Conservation (phyloP, 371 early-diverging fungal genomes). For the Mortierella sp. region DNA sequence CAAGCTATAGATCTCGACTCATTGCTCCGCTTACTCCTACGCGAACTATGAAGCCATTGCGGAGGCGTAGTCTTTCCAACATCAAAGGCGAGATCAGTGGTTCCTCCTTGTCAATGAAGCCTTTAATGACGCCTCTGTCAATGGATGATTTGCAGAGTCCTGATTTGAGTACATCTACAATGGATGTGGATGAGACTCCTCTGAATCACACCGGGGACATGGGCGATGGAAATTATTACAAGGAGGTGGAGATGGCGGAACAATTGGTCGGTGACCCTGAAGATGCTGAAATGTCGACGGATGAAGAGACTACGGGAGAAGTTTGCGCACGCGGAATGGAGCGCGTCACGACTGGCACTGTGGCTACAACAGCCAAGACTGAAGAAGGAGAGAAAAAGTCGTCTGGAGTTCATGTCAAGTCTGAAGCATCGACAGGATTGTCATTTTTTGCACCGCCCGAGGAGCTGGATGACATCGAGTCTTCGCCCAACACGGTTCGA, state of each 20-base stretch:
- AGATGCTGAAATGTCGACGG: background rate
- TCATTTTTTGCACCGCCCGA: conserved; percentile 26
- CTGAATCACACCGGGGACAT: background rate
- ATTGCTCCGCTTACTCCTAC: conserved; percentile 20
- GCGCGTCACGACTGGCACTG: background rate
- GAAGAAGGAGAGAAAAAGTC: background rate
- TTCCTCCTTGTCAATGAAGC: conserved; percentile 24
- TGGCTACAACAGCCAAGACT: too few species aligned
- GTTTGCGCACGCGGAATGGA: background rate
- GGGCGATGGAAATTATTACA: background rate
- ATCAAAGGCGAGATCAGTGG: conserved; percentile 42
- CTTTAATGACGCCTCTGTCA: conserved; percentile 20
- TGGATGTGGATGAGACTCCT: conserved; percentile 5
- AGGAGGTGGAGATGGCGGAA: background rate
- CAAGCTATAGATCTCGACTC: conserved; percentile 4
- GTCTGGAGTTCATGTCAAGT: too few species aligned
- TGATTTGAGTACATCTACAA: background rate
- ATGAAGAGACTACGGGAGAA: background rate
- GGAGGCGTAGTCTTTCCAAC: conserved; percentile 27
- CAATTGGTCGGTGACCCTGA: background rate
- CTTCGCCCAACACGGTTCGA: conserved; percentile 3
- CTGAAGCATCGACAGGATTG: conserved; percentile 4
- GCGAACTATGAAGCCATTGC: conserved; percentile 39
- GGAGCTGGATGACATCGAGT: conserved; percentile 5
- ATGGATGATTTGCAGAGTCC: background rate